Conservation (phyloP, 257 asterid species). For the Jaltomata sinuosa region DNA sequence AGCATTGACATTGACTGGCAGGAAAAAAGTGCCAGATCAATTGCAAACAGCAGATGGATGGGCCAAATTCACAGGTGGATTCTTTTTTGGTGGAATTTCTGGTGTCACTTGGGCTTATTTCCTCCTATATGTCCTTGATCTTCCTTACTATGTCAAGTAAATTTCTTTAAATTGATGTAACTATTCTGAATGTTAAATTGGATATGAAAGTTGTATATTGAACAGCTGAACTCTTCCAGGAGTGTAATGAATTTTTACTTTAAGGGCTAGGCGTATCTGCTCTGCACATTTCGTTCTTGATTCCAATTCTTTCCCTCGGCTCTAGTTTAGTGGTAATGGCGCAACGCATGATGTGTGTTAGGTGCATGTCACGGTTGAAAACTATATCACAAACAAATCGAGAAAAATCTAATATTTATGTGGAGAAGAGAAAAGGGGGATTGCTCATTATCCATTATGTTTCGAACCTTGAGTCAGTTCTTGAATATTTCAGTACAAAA, state of each 20-base stretch:
- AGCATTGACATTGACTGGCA: constrained; percentile 61
- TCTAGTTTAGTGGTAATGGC: not conserved
- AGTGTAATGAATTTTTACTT: not conserved
- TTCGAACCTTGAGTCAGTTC: no score
- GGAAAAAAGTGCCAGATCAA: constrained; percentile 79
- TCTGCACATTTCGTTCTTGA: not conserved
- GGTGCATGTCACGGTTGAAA: no score
- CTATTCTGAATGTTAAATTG: not conserved
- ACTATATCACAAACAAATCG: no score
- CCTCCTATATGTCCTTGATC: constrained; percentile 73
- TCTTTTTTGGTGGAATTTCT: constrained; percentile 94
- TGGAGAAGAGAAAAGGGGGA: no score
- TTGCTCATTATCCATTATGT: no score
- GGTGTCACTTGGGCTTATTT: constrained; percentile 92
- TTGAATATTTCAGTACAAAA: no score
- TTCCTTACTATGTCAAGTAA: constrained; percentile 78
- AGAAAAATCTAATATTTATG: no score
- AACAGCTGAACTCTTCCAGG: not conserved
- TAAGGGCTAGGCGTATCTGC: not conserved
- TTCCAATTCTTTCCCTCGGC: not conserved
- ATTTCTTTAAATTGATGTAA: not conserved
- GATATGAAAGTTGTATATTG: not conserved
- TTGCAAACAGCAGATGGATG: constrained; percentile 91
- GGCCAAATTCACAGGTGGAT: constrained; percentile 84
- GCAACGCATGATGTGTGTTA: not conserved